Base-by-base conservation (phyloP, 805 yeast genomes). In the Sungouiella blattae region DNA sequence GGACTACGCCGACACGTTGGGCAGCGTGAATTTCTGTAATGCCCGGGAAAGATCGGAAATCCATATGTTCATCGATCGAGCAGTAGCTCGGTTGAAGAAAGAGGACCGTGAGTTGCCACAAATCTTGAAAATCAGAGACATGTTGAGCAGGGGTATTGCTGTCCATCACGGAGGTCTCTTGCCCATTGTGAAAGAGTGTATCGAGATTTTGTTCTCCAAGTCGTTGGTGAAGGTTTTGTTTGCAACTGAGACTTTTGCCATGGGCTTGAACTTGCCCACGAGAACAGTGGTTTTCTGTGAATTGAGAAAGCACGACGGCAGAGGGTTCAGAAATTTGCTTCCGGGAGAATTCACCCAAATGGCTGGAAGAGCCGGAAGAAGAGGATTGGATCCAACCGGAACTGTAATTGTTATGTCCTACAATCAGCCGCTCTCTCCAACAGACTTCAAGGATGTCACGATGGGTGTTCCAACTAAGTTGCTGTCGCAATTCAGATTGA, bases 261-360 rank as follows among this genome's bases (percentile, higher is more conserved):
- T 93, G 98, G 98, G 98, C 11, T 74, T 93, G 56, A 93, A 93
- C 56, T 68, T 93, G 53, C 98, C 98, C 9, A 91, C 98, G 0
- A 80, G 96, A 64, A 93, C 98, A 0, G 98, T 93, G 23, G 89
- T 91, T 1, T 93, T 93, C 58, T 77, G 87, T 43, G 87, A 83
- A 30, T 65, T 83, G 32, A 68, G 91, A 46, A 93, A 93, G 54
- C 96, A 91, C 57, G 98, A 93, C 55, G 98, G 98, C 30, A 73
- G 80, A 20, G 75, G 76, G 0, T 79, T 87, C 60, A 74, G 98
- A 60, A 77, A 83, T 52, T 69, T 93, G 41, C 71, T 83, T 7
- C 96, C 98, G 0, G 98, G 98, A 36, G 98, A 93, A 58, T 93
- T 91, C 57, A 93, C 98, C 0, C 98, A 91, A 62, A 93, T 93